Base-by-base conservation (phyloP, 306 rosid species). In the Corylus americana region DNA sequence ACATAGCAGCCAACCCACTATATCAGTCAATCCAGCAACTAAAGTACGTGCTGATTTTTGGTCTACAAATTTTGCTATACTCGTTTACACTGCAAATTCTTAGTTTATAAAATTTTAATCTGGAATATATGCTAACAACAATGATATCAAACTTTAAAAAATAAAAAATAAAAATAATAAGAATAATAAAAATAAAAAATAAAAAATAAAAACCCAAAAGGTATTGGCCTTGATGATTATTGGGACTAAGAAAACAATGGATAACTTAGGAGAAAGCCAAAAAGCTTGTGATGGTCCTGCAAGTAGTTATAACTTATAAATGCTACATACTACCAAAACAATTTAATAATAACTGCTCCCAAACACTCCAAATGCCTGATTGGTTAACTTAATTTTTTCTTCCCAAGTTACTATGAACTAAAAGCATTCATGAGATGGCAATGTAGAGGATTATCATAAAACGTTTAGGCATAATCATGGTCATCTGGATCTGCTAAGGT, bases 401-500 rank as follows among this genome's bases (percentile, higher is more conserved):
- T 14, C 27, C 42, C 45, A 12, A 29, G 45, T 31, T 20, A 63
- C 42, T 29, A 29, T 31, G 17, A 63, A 63, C 45, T 63, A 31
- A 63, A 63, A 63, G 66, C 8, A 29, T 63, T 27, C n/a, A 4
- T 63, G 22, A 61, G 29, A 13, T 63, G 70, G 42, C n/a, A 63
- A 63, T 63, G n/a, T n/a, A 14, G 70, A 13, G 70, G 10, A 63
- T 16, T 58, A 11, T 14, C n/a, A 63, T 16, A 27, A 35, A 29
- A 45, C n/a, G 6, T 31, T 27, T 35, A 14, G 42, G 45, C 27
- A 63, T 14, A 29, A 0, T 29, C 42, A 63, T 13, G 9, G 44
- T 7, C 70, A 29, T 63, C 13, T 63, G 18, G 70, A 31, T 63
- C 42, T 63, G 70, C 3, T 8, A 0, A 25, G 80, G 83, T 77